A percentile compares a stretch with the other conserved stretches of the same genome.
Evolutionary conservation across 228 moss, liverwort and hornwort genomes (phyloP).

Genomic region (Sphagnum magellanicum): DNA sequence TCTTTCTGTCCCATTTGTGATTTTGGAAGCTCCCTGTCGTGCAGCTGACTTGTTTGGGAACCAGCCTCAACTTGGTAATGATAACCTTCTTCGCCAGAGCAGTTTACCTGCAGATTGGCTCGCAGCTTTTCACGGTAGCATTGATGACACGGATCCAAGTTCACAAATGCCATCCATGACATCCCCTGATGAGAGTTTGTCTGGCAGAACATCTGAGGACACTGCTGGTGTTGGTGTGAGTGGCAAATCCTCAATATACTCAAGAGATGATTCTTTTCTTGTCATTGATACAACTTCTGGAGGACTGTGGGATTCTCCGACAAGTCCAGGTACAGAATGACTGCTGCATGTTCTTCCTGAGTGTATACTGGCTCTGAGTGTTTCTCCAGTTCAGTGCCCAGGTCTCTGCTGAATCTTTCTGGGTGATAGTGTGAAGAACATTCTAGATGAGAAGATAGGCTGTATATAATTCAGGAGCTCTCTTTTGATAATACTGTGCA

Average conservation of each 20-base stretch:
- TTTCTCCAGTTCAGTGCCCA: too few species aligned
- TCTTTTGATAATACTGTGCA: too few species aligned
- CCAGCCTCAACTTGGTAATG: conserved; percentile 15
- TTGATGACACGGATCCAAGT: conserved; percentile 39
- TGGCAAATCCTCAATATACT: conserved; percentile 13
- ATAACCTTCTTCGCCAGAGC: conserved; percentile 60
- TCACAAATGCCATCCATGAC: conserved; percentile 45
- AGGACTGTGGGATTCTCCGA: not conserved
- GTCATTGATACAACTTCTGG: not conserved
- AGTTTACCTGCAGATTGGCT: conserved; percentile 75
- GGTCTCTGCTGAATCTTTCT: too few species aligned
- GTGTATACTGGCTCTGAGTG: too few species aligned
- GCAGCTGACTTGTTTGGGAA: not conserved
- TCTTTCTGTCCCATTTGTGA: too few species aligned
- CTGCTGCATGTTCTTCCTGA: too few species aligned
- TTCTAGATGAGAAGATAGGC: too few species aligned
- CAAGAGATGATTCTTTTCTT: conserved; percentile 14
- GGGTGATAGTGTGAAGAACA: too few species aligned
- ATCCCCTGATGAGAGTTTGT: conserved; percentile 48
- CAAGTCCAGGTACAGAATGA: not conserved
- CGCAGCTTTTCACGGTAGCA: conserved; percentile 30
- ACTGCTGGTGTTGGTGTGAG: conserved; percentile 17
- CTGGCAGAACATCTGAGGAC: conserved; percentile 51
- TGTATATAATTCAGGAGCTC: too few species aligned
- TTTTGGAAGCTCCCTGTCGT: too few species aligned